Percentiles rank a stretch among this genome's conserved stretches.
Evolutionary conservation across 306 rosid species (phyloP).

Genomic region (Astragalus membranaceus): DNA sequence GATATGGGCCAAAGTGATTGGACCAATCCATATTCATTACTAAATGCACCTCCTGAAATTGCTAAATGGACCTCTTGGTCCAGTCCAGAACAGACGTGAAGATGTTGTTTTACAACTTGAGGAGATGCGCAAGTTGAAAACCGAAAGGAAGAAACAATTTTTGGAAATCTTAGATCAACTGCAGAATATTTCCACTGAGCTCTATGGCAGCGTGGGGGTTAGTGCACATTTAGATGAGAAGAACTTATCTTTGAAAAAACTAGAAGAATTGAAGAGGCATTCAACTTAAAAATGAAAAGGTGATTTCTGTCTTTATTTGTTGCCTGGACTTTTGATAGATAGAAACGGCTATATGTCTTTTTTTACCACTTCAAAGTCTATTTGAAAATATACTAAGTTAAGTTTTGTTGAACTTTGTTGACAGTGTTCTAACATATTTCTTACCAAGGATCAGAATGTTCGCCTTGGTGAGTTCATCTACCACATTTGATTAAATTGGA

Average conservation of each 20-base stretch:
- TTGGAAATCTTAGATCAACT: conserved; percentile 41
- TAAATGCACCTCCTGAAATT: too few species aligned
- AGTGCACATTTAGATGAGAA: conserved; percentile 40
- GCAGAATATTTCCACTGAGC: conserved; percentile 44
- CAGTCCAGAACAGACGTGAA: conserved; percentile 44
- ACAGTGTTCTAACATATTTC: conserved; percentile 97
- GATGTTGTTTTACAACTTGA: conserved; percentile 38
- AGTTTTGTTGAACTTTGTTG: conserved; percentile 17
- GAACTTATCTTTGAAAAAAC: conserved; percentile 47
- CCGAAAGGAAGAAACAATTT: conserved; percentile 49
- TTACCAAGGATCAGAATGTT: conserved; percentile 85
- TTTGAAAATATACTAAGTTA: conserved; percentile 10
- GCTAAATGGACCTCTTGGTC: too few species aligned
- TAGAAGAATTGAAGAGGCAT: conserved; percentile 36
- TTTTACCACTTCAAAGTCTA: background rate
- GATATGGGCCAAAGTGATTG: too few species aligned
- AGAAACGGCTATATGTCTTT: background rate
- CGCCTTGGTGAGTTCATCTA: conserved; percentile 68
- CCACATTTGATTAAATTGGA: conserved; percentile 8
- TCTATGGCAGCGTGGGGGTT: conserved; percentile 25
- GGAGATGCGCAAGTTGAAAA: conserved; percentile 45
- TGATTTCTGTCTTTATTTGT: conserved; percentile 8
- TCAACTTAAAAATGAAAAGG: conserved; percentile 60
- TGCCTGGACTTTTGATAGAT: background rate
- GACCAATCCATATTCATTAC: too few species aligned